Evolutionary conservation across 1,284 basidiomycete species (phyloP).

Genomic region (Cryptococcus maquisensis): DNA sequence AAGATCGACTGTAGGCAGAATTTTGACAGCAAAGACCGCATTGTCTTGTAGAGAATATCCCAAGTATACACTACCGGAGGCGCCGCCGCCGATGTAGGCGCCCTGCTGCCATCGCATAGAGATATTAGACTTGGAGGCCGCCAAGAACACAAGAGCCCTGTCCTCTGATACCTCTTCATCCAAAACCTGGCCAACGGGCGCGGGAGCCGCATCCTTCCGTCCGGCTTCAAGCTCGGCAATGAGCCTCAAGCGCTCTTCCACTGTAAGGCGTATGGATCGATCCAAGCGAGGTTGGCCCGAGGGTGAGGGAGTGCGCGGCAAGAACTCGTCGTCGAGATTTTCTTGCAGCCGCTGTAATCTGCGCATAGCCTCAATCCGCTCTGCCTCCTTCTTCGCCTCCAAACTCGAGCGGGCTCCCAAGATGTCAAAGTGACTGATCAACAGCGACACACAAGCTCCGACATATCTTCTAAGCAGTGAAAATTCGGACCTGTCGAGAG

Average conservation of each 20-base stretch:
- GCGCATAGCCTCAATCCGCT: conserved; percentile 69
- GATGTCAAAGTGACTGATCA: conserved; percentile 97
- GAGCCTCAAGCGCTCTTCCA: conserved; percentile 62
- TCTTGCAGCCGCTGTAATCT: conserved; percentile 59
- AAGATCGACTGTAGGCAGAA: conserved; percentile 95
- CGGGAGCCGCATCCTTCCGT: conserved; percentile 60
- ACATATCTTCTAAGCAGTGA: conserved; percentile 85
- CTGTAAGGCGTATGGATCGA: conserved; percentile 63
- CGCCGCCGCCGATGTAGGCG: conserved; percentile 93
- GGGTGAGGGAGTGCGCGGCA: conserved; percentile 33
- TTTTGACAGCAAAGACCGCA: conserved; percentile 98
- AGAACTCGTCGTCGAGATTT: conserved; percentile 50
- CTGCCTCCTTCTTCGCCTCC: conserved; percentile 84
- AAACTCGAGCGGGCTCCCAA: conserved; percentile 83
- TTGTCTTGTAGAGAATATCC: conserved; percentile 97
- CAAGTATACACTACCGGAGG: conserved; percentile 96
- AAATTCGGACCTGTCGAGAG: conserved; percentile 83
- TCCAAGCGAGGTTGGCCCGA: conserved; percentile 47
- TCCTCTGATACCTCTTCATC: conserved; percentile 89
- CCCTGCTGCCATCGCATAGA: conserved; percentile 99
- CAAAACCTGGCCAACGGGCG: conserved; percentile 76
- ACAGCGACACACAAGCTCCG: conserved; percentile 89
- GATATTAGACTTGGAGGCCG: conserved; percentile 88
- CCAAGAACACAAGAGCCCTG: conserved; percentile 82
- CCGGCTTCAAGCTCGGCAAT: conserved; percentile 62